Evolutionary conservation across 2,329 filamentous ascomycete genomes (phyloP), one percentile per base, ranked within the genome.

Genomic region (Verticillium albo-atrum): DNA sequence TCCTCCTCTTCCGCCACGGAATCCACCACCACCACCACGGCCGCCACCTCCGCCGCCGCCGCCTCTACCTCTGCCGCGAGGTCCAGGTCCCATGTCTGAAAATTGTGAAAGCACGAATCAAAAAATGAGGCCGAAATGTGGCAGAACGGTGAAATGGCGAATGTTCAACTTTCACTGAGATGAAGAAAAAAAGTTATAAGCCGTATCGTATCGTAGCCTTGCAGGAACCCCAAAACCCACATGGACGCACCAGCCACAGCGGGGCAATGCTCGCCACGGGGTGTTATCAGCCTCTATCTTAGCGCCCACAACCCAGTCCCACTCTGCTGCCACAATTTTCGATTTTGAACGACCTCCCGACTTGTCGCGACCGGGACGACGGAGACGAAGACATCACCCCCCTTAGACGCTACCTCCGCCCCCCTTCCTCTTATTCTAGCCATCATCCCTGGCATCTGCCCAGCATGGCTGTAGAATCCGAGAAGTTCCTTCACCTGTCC

Each of bases 401-500:
- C 50, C 25, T 53, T 58, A 50, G 52, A 54, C 52, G 55, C 57
- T 42, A 58, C 60, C 61, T 55, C 57, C 54, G 28, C 59, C 55
- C 59, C 60, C 62, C 59, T 57, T 58, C 61, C 35, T 57, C 58
- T 64, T 58, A 56, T 59, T 63, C 64, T 65, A 54, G 54, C 61
- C 64, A 59, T 58, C 61, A 63, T 37, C 56, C 51, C 58, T 60
- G 55, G 55, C 55, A 66, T 58, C 67, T 75, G 76, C 79, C 77
- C 84, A 92, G 71, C 78, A 97, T 96, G 92, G 89, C 91, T 76
- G 81, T 85, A 72, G 81, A 88, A 75, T 83, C 86, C 70, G 90
- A 94, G 76, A 89, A 90, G 65, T 98, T 97, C 82, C 88, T 98
- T 71, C 95, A 99, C 77, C 89, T 99, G 67, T 89, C 94, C 72